Evolutionary conservation across 2,329 filamentous ascomycete genomes (phyloP).

Genomic region (Microcera coccophila): DNA sequence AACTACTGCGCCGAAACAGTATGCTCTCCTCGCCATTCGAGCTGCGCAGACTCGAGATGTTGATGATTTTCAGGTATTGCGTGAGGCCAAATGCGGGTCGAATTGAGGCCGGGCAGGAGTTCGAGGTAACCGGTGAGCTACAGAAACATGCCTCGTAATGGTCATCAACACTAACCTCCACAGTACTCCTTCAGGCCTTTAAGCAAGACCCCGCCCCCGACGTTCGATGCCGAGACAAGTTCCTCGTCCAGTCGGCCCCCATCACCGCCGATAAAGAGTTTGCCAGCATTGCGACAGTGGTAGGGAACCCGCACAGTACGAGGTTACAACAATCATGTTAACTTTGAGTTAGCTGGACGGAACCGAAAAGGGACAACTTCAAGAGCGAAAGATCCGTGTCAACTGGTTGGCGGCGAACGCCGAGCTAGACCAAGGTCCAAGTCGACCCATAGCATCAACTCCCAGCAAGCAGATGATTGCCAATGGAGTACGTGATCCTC

Average conservation of each 20-base stretch:
- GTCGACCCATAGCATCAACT: constrained; percentile 31
- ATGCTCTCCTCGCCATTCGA: constrained; percentile 29
- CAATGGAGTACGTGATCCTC: constrained; percentile 39
- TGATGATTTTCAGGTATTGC: constrained; percentile 68
- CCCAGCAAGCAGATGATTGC: constrained; percentile 39
- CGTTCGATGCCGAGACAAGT: constrained; percentile 93
- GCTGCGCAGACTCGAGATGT: constrained; percentile 12
- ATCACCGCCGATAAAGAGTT: constrained; percentile 83
- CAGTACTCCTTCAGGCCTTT: constrained; percentile 96
- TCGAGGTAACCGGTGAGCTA: constrained; percentile 82
- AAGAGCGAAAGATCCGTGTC: constrained; percentile 95
- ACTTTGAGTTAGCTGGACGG: constrained; percentile 69
- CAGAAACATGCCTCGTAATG: background rate
- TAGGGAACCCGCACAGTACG: constrained; percentile 41
- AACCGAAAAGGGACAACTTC: constrained; percentile 72
- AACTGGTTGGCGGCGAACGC: constrained; percentile 69
- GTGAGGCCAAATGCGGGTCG: constrained; percentile 95
- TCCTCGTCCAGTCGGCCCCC: constrained; percentile 87
- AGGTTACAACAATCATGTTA: constrained; percentile 2
- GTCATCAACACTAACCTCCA: constrained; percentile 10
- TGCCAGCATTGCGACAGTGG: constrained; percentile 73
- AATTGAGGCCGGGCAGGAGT: constrained; percentile 83
- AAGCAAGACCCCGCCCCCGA: constrained; percentile 86
- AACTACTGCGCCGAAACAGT: constrained; percentile 99
- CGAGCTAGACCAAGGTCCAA: constrained; percentile 24